A percentile compares a stretch with the other conserved stretches of the same genome.
These are phyloP conservation scores for Amanita rubescens DNA, from an alignment of 768 basidiomycete genomes.

Conservation along the genomic window DNA sequence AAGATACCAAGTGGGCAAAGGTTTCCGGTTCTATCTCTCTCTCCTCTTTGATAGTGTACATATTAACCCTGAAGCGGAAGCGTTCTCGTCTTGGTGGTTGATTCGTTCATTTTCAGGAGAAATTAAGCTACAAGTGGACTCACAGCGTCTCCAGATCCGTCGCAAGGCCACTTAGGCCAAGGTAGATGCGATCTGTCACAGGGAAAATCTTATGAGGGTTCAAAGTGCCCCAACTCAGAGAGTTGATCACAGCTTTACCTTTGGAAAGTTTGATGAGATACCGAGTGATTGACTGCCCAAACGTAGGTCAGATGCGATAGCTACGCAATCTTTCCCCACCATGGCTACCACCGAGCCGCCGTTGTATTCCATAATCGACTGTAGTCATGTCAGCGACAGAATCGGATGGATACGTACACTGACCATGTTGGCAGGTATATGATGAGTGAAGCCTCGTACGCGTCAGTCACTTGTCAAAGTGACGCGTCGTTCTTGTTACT, in stretches of 20 bases:
- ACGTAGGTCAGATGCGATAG: conserved; percentile 92
- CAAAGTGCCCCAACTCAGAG: conserved; percentile 10
- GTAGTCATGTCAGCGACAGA: conserved; percentile 11
- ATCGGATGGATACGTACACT: conserved; percentile 7
- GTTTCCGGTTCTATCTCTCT: conserved; percentile 94
- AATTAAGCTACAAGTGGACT: conserved; percentile 17
- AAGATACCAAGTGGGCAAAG: conserved; percentile 91
- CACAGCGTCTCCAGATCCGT: conserved; percentile 92
- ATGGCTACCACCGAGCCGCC: conserved; percentile 99
- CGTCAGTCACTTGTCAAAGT: conserved; percentile 26
- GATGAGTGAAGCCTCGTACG: conserved; percentile 17
- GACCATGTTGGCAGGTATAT: conserved; percentile 28
- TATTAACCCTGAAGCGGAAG: conserved; percentile 92
- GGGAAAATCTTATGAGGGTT: conserved; percentile 70
- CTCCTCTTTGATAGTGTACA: conserved; percentile 99
- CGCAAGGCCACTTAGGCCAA: conserved; percentile 88
- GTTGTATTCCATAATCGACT: conserved; percentile 92
- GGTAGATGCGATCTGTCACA: conserved; percentile 84
- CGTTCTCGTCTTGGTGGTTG: conserved; percentile 64
- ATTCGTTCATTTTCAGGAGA: conserved; percentile 5
- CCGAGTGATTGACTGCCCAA: conserved; percentile 83
- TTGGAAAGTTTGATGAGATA: conserved; percentile 90
- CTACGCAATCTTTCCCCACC: conserved; percentile 98
- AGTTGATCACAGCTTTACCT: conserved; percentile 42
- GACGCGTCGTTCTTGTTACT: conserved; percentile 30